Conservation (phyloP, 1,139 yeast genomes). For the Geotrichum klebahnii region DNA sequence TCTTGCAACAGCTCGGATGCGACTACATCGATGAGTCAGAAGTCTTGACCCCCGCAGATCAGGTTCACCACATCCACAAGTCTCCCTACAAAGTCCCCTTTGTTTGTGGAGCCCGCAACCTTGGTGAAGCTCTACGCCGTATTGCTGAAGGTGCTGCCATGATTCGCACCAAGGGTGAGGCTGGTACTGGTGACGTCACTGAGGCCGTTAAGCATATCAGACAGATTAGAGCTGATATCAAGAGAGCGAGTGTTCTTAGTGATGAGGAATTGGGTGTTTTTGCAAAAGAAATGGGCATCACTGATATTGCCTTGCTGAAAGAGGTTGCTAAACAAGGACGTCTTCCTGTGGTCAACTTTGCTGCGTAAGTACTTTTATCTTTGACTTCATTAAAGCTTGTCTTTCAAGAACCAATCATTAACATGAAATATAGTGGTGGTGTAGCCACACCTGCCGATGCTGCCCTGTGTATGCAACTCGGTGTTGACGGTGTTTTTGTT, state of each 20-base stretch:
- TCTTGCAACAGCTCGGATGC: constrained; percentile 65
- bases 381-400: constrained; percentile 3
- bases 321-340: constrained; percentile 55
- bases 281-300: constrained; percentile 62
- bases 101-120: constrained; percentile 80
- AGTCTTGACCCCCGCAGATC: constrained; percentile 80
- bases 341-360: constrained; percentile 81
- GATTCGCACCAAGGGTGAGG: constrained; percentile 86
- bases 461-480: constrained; percentile 82
- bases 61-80: constrained; percentile 61
- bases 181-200: constrained; percentile 84
- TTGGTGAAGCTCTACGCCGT: constrained; percentile 82
- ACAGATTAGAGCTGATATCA: constrained; percentile 55
- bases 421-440: constrained; percentile 51
- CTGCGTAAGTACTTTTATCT: constrained; percentile 45
- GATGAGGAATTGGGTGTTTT: constrained; percentile 48
- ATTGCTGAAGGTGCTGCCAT: constrained; percentile 82
- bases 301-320: constrained; percentile 48
- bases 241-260: constrained; percentile 44
- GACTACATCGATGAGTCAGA: constrained; percentile 84
- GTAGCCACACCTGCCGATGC: constrained; percentile 90
- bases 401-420: not conserved
- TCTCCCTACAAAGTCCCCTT: constrained; percentile 65
- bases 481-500: constrained; percentile 88
- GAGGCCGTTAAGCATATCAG: constrained; percentile 80